Conservation (phyloP, 2,329 filamentous ascomycete genomes). For the Coniochaeta hoffmannii region DNA sequence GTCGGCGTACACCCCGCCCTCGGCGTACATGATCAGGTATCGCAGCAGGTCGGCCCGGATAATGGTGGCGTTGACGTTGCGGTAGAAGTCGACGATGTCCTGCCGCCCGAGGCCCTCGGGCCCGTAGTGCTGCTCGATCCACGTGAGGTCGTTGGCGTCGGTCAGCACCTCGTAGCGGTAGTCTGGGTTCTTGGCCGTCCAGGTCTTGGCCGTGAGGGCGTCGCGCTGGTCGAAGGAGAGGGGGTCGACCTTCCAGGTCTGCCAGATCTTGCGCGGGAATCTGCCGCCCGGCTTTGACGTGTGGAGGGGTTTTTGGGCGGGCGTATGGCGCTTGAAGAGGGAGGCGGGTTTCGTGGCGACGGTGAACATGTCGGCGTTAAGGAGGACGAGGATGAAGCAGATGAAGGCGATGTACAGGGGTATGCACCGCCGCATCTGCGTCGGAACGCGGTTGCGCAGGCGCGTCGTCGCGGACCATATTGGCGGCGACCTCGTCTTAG, state of each 20-base stretch:
- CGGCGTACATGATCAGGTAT: slow-evolving; percentile 17
- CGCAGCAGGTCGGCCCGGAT: slow-evolving; percentile 22
- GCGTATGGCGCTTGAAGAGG: not conserved
- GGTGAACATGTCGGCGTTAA: slow-evolving; percentile 29
- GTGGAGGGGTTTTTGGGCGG: not conserved
- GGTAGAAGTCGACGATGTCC: slow-evolving; percentile 53
- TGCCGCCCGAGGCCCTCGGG: slow-evolving; percentile 52
- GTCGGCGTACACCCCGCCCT: slow-evolving; percentile 45
- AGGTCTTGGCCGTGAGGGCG: slow-evolving; percentile 52
- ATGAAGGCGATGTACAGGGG: slow-evolving; percentile 33
- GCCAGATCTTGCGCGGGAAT: slow-evolving; percentile 64
- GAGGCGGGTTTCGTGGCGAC: slow-evolving; percentile 2
- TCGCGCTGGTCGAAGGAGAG: slow-evolving; percentile 57
- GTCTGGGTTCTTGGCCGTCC: slow-evolving; percentile 56
- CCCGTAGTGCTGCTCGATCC: slow-evolving; percentile 60
- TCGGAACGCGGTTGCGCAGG: slow-evolving; percentile 18
- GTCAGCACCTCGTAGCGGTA: slow-evolving; percentile 61
- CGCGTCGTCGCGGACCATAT: not conserved
- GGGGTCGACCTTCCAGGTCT: slow-evolving; percentile 64
- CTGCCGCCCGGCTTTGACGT: not conserved
- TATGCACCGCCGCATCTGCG: slow-evolving; percentile 31
- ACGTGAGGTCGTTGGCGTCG: slow-evolving; percentile 57
- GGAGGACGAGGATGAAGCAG: slow-evolving; percentile 32
- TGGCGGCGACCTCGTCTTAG: slow-evolving; percentile 13
- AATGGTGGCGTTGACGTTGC: slow-evolving; percentile 50